phyloP scores from a whole-genome alignment of 2,329 filamentous ascomycete genomes.

The Chaetomium globosum region DNA sequence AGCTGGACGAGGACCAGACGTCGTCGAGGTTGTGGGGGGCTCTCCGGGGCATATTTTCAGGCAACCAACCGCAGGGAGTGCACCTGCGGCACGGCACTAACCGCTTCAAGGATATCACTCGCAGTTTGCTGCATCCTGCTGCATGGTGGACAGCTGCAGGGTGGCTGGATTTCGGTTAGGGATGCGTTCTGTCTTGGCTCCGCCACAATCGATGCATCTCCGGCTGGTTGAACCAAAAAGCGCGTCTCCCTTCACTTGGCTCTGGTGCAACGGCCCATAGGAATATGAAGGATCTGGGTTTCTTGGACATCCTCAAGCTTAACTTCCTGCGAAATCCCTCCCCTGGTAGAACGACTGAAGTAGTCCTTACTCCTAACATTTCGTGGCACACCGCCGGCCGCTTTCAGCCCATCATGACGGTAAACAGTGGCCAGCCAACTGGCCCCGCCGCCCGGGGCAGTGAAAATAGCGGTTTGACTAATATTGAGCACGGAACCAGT shows the following conservation, averaged over 20 bases:
- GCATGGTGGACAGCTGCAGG: background rate
- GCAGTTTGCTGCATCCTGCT: background rate
- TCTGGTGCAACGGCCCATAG: background rate
- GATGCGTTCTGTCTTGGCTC: background rate
- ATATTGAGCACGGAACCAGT: too few relatives aligned
- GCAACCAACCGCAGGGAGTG: background rate
- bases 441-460: too few relatives aligned
- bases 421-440: background rate
- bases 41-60: background rate
- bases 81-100: background rate
- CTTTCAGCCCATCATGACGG: background rate
- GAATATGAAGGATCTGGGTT: background rate
- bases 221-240: background rate
- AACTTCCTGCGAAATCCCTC: background rate
- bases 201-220: conserved; percentile 2
- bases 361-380: background rate
- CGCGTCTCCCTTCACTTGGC: background rate
- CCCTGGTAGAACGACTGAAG: background rate
- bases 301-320: background rate
- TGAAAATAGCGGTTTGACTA: too few relatives aligned
- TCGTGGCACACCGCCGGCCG: too few relatives aligned
- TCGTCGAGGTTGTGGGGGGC: background rate
- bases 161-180: background rate
- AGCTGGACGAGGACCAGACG: background rate
- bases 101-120: background rate